Evolutionary conservation across 352 stramenopile genomes (phyloP).

Genomic region (Paralagenidium karlingii): DNA sequence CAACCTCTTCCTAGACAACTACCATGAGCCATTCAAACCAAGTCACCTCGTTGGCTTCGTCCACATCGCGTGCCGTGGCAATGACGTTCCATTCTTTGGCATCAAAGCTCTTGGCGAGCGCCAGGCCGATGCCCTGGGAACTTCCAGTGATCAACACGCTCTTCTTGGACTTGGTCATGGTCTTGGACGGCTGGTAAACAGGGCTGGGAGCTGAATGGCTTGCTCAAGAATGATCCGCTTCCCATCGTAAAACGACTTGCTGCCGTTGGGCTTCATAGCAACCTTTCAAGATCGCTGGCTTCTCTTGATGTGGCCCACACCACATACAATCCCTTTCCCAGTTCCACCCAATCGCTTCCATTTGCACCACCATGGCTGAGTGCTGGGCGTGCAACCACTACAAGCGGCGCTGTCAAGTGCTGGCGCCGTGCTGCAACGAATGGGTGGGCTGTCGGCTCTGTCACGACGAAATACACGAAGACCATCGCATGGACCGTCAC

Average conservation of each 20-base stretch:
- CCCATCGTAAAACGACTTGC: no score
- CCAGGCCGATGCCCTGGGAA: slow-evolving; percentile 29
- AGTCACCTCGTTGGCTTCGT: slow-evolving; percentile 14
- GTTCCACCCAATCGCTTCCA: no score
- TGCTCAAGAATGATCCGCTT: no score
- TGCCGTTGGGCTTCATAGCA: no score
- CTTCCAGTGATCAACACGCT: slow-evolving; percentile 35
- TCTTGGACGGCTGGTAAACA: no score
- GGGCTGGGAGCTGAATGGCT: no score
- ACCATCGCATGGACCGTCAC: slow-evolving; percentile 69
- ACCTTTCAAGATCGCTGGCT: no score
- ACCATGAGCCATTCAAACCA: not conserved
- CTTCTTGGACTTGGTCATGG: slow-evolving; percentile 13
- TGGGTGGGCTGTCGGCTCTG: slow-evolving; percentile 69
- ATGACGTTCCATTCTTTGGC: slow-evolving; percentile 31
- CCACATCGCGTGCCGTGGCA: slow-evolving; percentile 12
- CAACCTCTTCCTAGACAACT: no score
- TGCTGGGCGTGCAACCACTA: slow-evolving; percentile 37
- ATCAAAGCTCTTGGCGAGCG: slow-evolving; percentile 24
- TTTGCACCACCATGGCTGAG: slow-evolving; percentile 7
- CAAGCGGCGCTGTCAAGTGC: slow-evolving; percentile 41
- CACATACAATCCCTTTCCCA: no score
- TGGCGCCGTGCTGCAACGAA: slow-evolving; percentile 54
- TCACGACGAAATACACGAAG: slow-evolving; percentile 35
- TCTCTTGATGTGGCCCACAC: no score